phyloP scores from a whole-genome alignment of 441 rosid genomes.

The Macaranga tanarius region DNA sequence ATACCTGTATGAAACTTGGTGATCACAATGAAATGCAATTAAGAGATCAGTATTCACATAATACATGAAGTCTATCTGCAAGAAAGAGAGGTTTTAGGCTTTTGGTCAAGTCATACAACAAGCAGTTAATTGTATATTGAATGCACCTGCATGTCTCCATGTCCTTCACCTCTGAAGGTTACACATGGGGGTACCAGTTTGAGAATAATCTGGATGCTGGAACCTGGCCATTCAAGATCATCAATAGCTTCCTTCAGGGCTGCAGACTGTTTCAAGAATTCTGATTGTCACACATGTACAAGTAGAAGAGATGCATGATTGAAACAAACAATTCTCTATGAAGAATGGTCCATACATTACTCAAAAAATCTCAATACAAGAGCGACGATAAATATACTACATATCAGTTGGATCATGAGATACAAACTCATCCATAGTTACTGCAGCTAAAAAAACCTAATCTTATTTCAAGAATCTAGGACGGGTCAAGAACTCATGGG shows the following conservation, averaged over 20 bases:
- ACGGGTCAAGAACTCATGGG: neutral
- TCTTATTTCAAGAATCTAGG: neutral
- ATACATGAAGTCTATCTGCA: conserved; percentile 80
- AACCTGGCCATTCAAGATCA: conserved; percentile 98
- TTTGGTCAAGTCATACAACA: conserved; percentile 6
- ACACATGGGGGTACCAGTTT: conserved; percentile 70
- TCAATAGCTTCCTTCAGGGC: conserved; percentile 92
- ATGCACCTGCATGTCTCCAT: conserved; percentile 86
- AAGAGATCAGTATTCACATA: conserved; percentile 75
- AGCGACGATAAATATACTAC: neutral
- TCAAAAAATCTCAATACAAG: neutral
- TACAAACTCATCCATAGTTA: neutral
- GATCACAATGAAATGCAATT: conserved; percentile 77
- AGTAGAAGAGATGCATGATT: conserved; percentile 2
- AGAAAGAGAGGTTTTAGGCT: conserved; percentile 17
- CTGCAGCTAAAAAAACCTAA: neutral
- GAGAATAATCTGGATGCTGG: conserved; percentile 70
- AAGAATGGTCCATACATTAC: neutral
- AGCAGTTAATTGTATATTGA: conserved; percentile 19
- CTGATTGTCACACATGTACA: conserved; percentile 9
- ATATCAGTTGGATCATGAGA: neutral
- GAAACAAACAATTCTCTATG: neutral
- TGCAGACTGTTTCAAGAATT: conserved; percentile 55
- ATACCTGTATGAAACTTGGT: conserved; percentile 62
- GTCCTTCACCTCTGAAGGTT: conserved; percentile 81